These are phyloP conservation scores for Vitis rotundifolia DNA, from an alignment of 164 flowering plant genomes.

Conservation along the genomic window DNA sequence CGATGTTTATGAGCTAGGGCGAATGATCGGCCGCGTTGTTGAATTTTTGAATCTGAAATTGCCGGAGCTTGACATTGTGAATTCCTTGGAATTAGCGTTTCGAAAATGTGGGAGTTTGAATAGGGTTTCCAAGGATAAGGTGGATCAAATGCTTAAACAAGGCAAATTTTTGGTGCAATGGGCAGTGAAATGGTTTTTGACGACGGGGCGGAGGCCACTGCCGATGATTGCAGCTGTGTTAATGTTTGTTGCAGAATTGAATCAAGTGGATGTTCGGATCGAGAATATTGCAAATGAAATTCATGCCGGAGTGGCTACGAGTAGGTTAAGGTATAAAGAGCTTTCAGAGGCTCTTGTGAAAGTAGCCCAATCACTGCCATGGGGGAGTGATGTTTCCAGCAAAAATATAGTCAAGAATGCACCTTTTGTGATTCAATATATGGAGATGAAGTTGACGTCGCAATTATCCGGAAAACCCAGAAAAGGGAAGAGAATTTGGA, in stretches of 20 bases:
- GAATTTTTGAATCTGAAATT: constrained; percentile 49
- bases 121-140: constrained; percentile 27
- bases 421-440: constrained; percentile 57
- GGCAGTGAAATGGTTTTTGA: constrained; percentile 75
- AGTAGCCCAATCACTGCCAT: constrained; percentile 70
- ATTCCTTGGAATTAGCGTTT: constrained; percentile 39
- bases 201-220: constrained; percentile 76
- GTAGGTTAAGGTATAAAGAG: constrained; percentile 64
- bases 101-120: constrained; percentile 29
- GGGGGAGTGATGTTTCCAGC: constrained; percentile 78
- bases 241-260: constrained; percentile 62
- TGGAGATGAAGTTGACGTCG: constrained; percentile 69
- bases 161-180: constrained; percentile 78
- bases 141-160: constrained; percentile 50
- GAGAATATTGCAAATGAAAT: constrained; percentile 61
- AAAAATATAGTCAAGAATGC: constrained; percentile 70
- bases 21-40: constrained; percentile 75
- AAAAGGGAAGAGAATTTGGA: constrained; percentile 21
- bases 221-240: constrained; percentile 65
- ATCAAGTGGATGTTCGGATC: constrained; percentile 47
- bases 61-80: constrained; percentile 64
- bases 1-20: constrained; percentile 63
- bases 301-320: constrained; percentile 41
- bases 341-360: constrained; percentile 63
- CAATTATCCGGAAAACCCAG: constrained; percentile 10